A percentile compares a stretch with the other conserved stretches of the same genome.
Conservation (phyloP, 1,284 basidiomycete genomes). For the Naganishia sp. region DNA sequence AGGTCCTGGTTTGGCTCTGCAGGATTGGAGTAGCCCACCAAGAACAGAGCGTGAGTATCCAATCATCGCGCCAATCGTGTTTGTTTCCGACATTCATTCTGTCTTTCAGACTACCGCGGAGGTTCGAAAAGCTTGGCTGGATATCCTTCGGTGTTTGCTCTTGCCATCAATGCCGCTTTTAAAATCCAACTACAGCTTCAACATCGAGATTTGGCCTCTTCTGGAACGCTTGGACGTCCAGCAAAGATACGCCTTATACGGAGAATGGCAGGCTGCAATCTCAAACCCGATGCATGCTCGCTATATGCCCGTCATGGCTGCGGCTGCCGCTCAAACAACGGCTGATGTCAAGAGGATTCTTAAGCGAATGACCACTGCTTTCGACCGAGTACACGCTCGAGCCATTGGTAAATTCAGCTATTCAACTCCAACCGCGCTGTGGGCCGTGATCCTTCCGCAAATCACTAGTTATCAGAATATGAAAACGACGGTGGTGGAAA, state of each 20-base stretch:
- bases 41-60: slow-evolving; percentile 30
- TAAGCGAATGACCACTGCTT: slow-evolving; percentile 49
- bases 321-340: slow-evolving; percentile 52
- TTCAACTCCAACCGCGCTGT: slow-evolving; percentile 90
- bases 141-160: slow-evolving; percentile 74
- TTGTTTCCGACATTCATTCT: slow-evolving; percentile 3
- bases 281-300: slow-evolving; percentile 47
- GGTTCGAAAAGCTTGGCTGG: slow-evolving; percentile 66
- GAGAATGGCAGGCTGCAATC: slow-evolving; percentile 85
- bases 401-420: slow-evolving; percentile 92
- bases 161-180: slow-evolving; percentile 86
- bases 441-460: slow-evolving; percentile 85
- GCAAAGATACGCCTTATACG: slow-evolving; percentile 84
- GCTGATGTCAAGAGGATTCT: slow-evolving; percentile 56
- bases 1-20: slow-evolving; percentile 65
- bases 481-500: slow-evolving; percentile 84
- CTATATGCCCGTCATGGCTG: slow-evolving; percentile 43
- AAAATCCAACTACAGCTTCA: slow-evolving; percentile 78
- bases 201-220: slow-evolving; percentile 84
- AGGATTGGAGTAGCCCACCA: slow-evolving; percentile 61
- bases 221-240: slow-evolving; percentile 75
- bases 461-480: slow-evolving; percentile 97
- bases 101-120: slow-evolving; percentile 44
- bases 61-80: neutral
- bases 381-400: slow-evolving; percentile 60